Base-by-base conservation (phyloP, 768 basidiomycete species). In the Kwoniella dendrophila region DNA sequence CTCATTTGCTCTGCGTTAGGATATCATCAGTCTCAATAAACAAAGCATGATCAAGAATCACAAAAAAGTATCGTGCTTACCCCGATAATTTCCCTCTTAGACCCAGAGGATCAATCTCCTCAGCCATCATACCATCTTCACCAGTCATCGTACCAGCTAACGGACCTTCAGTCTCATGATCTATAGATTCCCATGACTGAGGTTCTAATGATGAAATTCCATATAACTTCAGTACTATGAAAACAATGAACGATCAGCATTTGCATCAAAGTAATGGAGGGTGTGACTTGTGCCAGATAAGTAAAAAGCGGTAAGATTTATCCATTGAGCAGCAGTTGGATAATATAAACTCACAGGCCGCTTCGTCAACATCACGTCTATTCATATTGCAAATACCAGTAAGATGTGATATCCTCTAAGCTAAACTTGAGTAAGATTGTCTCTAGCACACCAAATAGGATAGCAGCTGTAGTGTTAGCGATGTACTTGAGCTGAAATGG, bases 141-240 rank as follows among this genome's bases (percentile, higher is more conserved):
- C 63, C 64, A 0, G 70, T 71, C 64, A 73, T 33, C 1, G 76
- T 72, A 7, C 86, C 87, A 10, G 89, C 87, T 16, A 90, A 79
- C 0, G 89, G 85, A 65, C 90, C 88, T 70, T 89, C 88, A 20
- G 86, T 79, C 61, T 94, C 91, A 80, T 92, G 86, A 73, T 93
- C 89, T 2, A 92, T 83, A 53, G 91, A 89, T 77, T 95, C 91
- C 93, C 93, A 96, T 80, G 86, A 83, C 68, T 91, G 86, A 34
- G 94, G 93, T 38, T 84, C 81, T 41, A 92, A 81, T 22, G 86
- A 86, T 12, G 88, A 87, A 45, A 98, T 84, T 63, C 87, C 88
- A 75, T 98, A 98, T 1, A 90, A 84, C 80, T 92, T 92, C 60
- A 98, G 85, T 41, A 98, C 76, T 74, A 59, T 6, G 34, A 16